Evolutionary conservation across 805 yeast species (phyloP).

Genomic region (Candida sakaeoensis): DNA sequence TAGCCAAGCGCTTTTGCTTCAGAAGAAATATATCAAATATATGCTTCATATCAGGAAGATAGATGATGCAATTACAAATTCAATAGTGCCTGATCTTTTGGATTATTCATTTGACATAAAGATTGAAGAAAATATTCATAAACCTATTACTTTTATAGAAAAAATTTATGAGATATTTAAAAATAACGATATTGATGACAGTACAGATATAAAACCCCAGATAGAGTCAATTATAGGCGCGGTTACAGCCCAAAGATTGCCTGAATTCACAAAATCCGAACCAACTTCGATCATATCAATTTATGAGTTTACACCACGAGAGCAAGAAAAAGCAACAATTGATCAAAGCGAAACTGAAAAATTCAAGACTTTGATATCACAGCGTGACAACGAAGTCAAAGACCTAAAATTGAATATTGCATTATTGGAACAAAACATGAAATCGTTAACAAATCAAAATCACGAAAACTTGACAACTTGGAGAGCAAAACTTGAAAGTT

Average conservation of each 20-base stretch:
- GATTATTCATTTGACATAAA: constrained; percentile 1
- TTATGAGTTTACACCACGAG: neutral
- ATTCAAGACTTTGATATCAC: neutral
- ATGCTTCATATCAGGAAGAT: neutral
- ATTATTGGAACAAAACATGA: constrained; percentile 43
- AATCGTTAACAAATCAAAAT: constrained; percentile 24
- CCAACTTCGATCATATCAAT: neutral
- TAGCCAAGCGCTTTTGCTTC: neutral
- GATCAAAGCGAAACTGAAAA: neutral
- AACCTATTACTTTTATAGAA: neutral
- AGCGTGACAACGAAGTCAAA: constrained; percentile 29
- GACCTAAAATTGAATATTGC: constrained; percentile 45
- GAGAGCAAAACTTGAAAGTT: constrained; percentile 10
- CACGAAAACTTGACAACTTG: constrained; percentile 22
- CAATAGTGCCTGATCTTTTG: neutral
- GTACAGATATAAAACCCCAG: neutral
- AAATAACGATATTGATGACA: neutral
- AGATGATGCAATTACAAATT: neutral
- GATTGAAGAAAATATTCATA: neutral
- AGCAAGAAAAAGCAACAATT: neutral
- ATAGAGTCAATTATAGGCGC: neutral
- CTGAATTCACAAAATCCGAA: neutral
- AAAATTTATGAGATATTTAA: neutral
- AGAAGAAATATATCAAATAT: neutral
- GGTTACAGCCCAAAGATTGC: neutral